Evolutionary conservation across 2,329 filamentous ascomycete genomes (phyloP).

Genomic region (Monilinia fructigena): DNA sequence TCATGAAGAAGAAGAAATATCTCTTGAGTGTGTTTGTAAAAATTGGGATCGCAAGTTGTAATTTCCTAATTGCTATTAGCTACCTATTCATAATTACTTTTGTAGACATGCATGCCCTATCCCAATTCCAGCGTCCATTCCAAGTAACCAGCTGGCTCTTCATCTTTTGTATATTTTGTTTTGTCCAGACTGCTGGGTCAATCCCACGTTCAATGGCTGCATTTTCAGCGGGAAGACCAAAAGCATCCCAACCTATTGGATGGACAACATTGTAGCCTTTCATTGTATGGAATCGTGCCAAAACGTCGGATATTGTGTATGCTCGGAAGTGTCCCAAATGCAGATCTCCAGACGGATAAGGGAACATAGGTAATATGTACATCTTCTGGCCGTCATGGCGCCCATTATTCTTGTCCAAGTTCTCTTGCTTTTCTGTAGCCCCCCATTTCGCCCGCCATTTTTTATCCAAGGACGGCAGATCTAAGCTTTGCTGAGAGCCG

Average conservation of each 20-base stretch:
- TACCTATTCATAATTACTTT: constrained; percentile 4
- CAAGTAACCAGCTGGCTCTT: constrained; percentile 76
- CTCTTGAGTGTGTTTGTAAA: constrained; percentile 86
- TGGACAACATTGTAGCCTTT: constrained; percentile 73
- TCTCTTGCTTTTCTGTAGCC: background rate
- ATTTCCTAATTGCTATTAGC: constrained; percentile 61
- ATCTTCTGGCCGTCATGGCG: constrained; percentile 40
- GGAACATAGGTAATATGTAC: constrained; percentile 90
- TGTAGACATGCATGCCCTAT: constrained; percentile 65
- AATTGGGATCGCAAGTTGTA: constrained; percentile 77
- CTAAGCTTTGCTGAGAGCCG: constrained; percentile 21
- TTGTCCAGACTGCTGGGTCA: constrained; percentile 76
- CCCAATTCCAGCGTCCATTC: constrained; percentile 83
- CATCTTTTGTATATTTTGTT: constrained; percentile 78
- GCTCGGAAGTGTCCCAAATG: constrained; percentile 86
- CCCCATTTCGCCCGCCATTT: constrained; percentile 37
- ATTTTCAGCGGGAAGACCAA: constrained; percentile 88
- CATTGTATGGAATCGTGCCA: constrained; percentile 73
- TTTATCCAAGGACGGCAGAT: constrained; percentile 33
- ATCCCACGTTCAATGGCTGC: constrained; percentile 81
- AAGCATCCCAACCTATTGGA: constrained; percentile 95
- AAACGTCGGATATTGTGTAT: constrained; percentile 85
- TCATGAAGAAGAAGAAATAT: constrained; percentile 77
- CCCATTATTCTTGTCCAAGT: background rate
- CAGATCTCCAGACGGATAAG: constrained; percentile 82